Evolutionary conservation across 306 rosid species (phyloP).

Genomic region (Oxytropis ochrocephala): DNA sequence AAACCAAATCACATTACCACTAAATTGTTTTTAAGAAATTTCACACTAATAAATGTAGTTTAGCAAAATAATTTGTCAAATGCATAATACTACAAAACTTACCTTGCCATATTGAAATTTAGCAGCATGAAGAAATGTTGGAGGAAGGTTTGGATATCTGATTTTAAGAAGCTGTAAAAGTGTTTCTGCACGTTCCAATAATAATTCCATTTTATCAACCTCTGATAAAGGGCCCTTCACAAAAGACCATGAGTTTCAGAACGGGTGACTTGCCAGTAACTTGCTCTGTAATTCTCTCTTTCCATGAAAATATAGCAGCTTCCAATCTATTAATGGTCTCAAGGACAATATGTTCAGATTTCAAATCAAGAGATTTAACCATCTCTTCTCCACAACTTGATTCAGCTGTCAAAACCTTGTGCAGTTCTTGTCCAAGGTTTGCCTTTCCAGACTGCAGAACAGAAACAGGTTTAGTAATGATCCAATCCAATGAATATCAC

Average conservation of each 20-base stretch:
- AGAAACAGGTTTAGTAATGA: conserved; percentile 10
- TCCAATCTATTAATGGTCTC: conserved; percentile 71
- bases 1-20: conserved; percentile 2
- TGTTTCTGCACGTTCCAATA: conserved; percentile 54
- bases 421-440: conserved; percentile 62
- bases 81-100: background rate
- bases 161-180: conserved; percentile 57
- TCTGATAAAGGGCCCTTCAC: conserved; percentile 56
- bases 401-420: conserved; percentile 50
- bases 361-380: conserved; percentile 53
- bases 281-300: conserved; percentile 53
- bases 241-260: conserved; percentile 81
- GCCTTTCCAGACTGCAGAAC: conserved; percentile 71
- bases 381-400: conserved; percentile 48
- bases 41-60: too few relatives aligned
- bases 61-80: background rate
- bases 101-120: conserved; percentile 93
- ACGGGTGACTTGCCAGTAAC: conserved; percentile 48
- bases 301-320: conserved; percentile 74
- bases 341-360: conserved; percentile 63
- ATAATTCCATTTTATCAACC: conserved; percentile 49
- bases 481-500: background rate
- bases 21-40: background rate
- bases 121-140: conserved; percentile 71
- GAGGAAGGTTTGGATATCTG: conserved; percentile 78